Conservation (phyloP, 192 early-diverging fungal genomes). For the Funneliformis geosporum region DNA sequence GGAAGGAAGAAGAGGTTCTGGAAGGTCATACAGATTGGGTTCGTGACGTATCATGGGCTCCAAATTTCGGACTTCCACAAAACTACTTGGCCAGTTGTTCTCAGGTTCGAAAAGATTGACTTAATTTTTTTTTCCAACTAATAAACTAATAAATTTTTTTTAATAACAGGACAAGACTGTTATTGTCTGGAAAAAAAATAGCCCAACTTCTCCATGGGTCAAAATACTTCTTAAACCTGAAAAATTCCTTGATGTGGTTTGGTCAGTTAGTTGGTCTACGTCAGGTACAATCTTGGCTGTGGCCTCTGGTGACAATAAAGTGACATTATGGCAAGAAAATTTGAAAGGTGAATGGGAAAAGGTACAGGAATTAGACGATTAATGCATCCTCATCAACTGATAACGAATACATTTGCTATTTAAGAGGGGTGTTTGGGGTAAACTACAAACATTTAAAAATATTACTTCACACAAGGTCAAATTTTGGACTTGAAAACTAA, state of each 20-base stretch:
- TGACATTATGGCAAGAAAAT: constrained; percentile 97
- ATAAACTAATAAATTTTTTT: neutral
- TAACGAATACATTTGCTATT: no score
- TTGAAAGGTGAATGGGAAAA: constrained; percentile 88
- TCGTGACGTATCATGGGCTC: constrained; percentile 95
- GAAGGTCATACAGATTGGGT: constrained; percentile 98
- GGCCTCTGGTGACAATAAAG: constrained; percentile 93
- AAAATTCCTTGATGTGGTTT: constrained; percentile 94
- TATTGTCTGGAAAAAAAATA: constrained; percentile 92
- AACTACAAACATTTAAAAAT: no score
- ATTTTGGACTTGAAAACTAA: no score
- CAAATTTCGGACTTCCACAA: constrained; percentile 88
- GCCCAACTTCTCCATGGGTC: constrained; percentile 66
- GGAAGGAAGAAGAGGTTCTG: constrained; percentile 78
- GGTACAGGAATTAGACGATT: constrained; percentile 73
- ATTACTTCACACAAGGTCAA: no score
- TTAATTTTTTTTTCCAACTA: neutral
- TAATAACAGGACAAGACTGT: constrained; percentile 84
- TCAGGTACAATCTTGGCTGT: constrained; percentile 96
- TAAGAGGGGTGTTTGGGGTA: no score
- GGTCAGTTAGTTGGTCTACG: constrained; percentile 97
- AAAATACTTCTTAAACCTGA: constrained; percentile 70
- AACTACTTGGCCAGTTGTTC: constrained; percentile 92
- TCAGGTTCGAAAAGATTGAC: constrained; percentile 53
- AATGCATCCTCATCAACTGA: no score